These are phyloP conservation scores for Artemisia argyi DNA, from an alignment of 129 eudicot genomes.

Conservation along the genomic window DNA sequence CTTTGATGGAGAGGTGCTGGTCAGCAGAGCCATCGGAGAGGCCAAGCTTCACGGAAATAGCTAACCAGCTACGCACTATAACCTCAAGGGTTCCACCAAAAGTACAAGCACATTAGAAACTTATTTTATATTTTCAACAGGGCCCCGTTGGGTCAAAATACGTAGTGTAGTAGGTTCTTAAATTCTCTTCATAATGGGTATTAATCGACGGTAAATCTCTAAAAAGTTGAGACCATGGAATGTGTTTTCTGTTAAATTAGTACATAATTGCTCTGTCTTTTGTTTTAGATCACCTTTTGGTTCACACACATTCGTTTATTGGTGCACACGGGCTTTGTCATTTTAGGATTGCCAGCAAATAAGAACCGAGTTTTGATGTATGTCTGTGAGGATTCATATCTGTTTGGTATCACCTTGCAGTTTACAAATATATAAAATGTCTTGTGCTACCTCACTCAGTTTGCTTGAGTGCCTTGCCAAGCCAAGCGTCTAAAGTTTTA, in stretches of 20 bases:
- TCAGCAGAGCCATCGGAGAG: constrained; percentile 86
- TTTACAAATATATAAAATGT: too few species aligned
- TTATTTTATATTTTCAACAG: not conserved
- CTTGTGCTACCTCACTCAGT: too few species aligned
- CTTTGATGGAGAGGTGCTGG: constrained; percentile 95
- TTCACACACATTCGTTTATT: not conserved
- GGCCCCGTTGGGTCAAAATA: constrained; percentile 9
- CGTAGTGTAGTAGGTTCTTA: constrained; percentile 14
- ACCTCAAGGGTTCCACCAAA: constrained; percentile 69
- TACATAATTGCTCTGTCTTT: constrained; percentile 13
- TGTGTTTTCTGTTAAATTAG: constrained; percentile 20
- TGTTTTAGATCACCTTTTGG: not conserved
- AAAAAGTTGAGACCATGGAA: constrained; percentile 22
- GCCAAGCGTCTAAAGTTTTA: too few species aligned
- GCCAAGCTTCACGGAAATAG: constrained; percentile 79
- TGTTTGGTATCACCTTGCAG: too few species aligned
- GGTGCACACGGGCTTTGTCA: not conserved
- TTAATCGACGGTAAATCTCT: constrained; percentile 8
- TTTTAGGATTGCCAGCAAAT: too few species aligned
- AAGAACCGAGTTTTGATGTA: too few species aligned
- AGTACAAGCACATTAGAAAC: constrained; percentile 48
- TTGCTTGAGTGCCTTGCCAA: too few species aligned
- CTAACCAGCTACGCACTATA: constrained; percentile 67
- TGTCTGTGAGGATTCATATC: too few species aligned
- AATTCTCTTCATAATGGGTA: constrained; percentile 19